These are phyloP conservation scores for Coemansia sp. DNA, from an alignment of 192 early-diverging fungal genomes.

Conservation along the genomic window DNA sequence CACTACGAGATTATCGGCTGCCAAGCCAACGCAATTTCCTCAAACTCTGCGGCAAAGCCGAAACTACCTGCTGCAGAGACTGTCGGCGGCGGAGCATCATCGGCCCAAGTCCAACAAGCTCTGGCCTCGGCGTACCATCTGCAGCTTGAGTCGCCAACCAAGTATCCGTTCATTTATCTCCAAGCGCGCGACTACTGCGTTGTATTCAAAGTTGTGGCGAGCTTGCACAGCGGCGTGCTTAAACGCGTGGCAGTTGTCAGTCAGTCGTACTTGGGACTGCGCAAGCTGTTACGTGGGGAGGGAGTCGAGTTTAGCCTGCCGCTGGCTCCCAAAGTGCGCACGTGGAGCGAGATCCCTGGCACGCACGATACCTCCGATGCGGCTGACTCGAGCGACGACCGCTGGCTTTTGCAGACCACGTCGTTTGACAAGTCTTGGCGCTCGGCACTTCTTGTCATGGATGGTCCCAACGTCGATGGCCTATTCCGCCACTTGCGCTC, in stretches of 20 bases:
- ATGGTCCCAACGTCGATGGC: slow-evolving; percentile 16
- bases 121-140: slow-evolving; percentile 27
- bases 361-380: not conserved
- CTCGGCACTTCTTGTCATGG: slow-evolving; percentile 40
- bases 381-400: not conserved
- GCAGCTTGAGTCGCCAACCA: slow-evolving; percentile 19
- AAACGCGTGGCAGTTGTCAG: slow-evolving; percentile 35
- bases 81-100: not conserved
- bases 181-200: slow-evolving; percentile 32
- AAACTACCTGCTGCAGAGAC: not conserved
- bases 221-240: not conserved
- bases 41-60: not conserved
- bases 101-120: slow-evolving; percentile 28
- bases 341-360: slow-evolving; percentile 30
- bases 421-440: slow-evolving; percentile 43
- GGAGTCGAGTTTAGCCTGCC: slow-evolving; percentile 40
- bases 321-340: slow-evolving; percentile 35
- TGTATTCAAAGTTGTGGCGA: slow-evolving; percentile 25
- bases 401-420: slow-evolving; percentile 17
- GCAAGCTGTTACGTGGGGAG: slow-evolving; percentile 17
- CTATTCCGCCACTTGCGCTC: slow-evolving; percentile 24
- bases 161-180: slow-evolving; percentile 47
- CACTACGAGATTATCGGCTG: slow-evolving; percentile 27
- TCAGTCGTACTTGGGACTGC: slow-evolving; percentile 40
- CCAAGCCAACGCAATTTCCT: not conserved